Evolutionary conservation across 176 grass and related monocot species (phyloP).

Genomic region (Stipa capillata): DNA sequence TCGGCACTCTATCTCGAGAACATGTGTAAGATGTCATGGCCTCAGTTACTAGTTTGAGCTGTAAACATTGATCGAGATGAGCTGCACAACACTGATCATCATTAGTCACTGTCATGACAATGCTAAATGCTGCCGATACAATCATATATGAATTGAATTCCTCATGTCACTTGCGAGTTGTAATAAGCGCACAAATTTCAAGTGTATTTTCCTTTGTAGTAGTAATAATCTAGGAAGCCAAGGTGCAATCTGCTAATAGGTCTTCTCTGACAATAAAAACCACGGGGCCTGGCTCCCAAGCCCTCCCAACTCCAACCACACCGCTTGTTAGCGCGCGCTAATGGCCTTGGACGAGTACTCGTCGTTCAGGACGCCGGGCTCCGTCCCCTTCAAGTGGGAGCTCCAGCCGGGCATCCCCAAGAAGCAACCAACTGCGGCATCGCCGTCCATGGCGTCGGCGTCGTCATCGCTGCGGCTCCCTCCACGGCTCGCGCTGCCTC

Average conservation of each 20-base stretch:
- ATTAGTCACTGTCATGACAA: too few relatives aligned
- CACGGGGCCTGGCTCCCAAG: too few relatives aligned
- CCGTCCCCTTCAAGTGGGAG: constrained; percentile 43
- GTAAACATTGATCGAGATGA: not conserved
- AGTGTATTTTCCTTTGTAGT: too few relatives aligned
- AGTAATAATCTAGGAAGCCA: too few relatives aligned
- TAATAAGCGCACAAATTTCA: too few relatives aligned
- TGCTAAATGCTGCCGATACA: too few relatives aligned
- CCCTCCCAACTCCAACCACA: too few relatives aligned
- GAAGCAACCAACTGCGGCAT: not conserved
- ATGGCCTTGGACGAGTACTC: constrained; percentile 31
- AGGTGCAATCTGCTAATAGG: not conserved
- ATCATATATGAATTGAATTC: too few relatives aligned
- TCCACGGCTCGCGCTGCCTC: constrained; percentile 19
- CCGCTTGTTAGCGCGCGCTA: not conserved
- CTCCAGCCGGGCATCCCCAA: constrained; percentile 38
- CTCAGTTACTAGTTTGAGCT: too few relatives aligned
- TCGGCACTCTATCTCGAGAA: not conserved
- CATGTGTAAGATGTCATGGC: not conserved
- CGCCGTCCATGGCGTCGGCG: not conserved
- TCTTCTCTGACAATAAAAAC: not conserved
- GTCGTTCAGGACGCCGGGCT: constrained; percentile 24
- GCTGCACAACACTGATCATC: too few relatives aligned
- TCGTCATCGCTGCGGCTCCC: not conserved
- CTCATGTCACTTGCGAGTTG: too few relatives aligned